These are phyloP conservation scores for Pharus latifolius DNA, from an alignment of 176 grass and related monocot genomes.

Conservation along the genomic window DNA sequence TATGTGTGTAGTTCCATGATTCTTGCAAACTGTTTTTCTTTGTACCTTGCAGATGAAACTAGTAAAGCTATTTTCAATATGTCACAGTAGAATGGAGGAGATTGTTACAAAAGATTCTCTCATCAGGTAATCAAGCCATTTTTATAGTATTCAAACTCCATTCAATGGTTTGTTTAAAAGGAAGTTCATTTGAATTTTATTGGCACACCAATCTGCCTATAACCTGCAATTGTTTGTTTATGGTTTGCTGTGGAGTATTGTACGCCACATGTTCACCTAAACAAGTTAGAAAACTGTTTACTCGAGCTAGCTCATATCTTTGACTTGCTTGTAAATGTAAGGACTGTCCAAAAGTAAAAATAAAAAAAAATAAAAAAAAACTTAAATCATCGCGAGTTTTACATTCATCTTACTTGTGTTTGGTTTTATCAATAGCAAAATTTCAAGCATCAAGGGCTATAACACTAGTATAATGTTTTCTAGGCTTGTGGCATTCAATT, in stretches of 20 bases:
- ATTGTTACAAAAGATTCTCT: conserved; percentile 53
- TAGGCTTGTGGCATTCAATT: conserved; percentile 85
- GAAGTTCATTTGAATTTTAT: not conserved
- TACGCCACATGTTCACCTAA: too few relatives aligned
- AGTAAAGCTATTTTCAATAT: conserved; percentile 58
- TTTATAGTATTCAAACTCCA: not conserved
- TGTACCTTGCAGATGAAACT: conserved; percentile 38
- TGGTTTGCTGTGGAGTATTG: not conserved
- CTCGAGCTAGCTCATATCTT: not conserved
- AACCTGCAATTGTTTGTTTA: not conserved
- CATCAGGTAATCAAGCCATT: conserved; percentile 45
- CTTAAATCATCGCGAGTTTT: too few relatives aligned
- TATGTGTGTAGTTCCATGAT: not conserved
- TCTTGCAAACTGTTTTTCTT: not conserved
- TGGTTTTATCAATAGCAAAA: too few relatives aligned
- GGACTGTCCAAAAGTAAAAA: not conserved
- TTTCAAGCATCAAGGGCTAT: not conserved
- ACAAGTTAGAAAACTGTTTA: too few relatives aligned
- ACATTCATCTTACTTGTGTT: not conserved
- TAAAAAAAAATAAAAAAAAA: too few relatives aligned
- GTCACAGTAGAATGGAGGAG: conserved; percentile 84
- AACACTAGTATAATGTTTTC: not conserved
- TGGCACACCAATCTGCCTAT: not conserved
- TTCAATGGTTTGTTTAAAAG: not conserved
- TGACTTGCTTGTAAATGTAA: not conserved